These are phyloP conservation scores for Zancudomyces culisetae DNA, from an alignment of 371 early-diverging fungal species.

Conservation along the genomic window DNA sequence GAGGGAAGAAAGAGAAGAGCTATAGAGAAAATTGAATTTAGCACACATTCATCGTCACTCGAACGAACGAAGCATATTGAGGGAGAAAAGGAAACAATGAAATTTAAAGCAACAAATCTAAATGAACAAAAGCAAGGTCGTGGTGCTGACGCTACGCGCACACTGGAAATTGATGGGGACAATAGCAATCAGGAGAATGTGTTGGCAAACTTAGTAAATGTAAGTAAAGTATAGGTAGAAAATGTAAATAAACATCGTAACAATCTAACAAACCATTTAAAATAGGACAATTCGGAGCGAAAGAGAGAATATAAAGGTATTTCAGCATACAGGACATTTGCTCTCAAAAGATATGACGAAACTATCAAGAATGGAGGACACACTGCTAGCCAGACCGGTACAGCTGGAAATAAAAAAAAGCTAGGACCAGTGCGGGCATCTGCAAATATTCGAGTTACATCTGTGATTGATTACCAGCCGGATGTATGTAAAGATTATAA, in stretches of 20 bases:
- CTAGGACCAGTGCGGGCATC: slow-evolving; percentile 75
- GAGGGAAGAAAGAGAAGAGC: background rate
- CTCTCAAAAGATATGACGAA: slow-evolving; percentile 32
- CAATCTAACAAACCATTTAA: background rate
- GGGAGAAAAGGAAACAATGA: background rate
- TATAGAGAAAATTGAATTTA: background rate
- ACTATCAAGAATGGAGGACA: slow-evolving; percentile 9
- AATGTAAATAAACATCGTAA: background rate
- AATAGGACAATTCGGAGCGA: background rate
- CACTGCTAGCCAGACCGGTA: slow-evolving; percentile 13
- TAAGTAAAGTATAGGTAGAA: background rate
- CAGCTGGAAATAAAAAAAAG: slow-evolving; percentile 33
- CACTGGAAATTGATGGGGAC: background rate
- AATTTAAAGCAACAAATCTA: background rate
- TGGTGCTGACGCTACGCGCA: background rate
- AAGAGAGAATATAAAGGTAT: slow-evolving; percentile 11
- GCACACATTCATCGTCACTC: background rate
- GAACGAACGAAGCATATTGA: background rate
- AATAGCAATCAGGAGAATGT: background rate
- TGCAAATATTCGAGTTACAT: slow-evolving; percentile 65
- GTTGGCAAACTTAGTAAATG: background rate
- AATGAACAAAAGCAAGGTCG: background rate
- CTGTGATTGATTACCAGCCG: slow-evolving; percentile 89
- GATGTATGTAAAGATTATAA: slow-evolving; percentile 97
- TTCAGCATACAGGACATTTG: slow-evolving; percentile 36